phyloP scores from a whole-genome alignment of 176 grass and related monocot species.

The Zizania latifolia region DNA sequence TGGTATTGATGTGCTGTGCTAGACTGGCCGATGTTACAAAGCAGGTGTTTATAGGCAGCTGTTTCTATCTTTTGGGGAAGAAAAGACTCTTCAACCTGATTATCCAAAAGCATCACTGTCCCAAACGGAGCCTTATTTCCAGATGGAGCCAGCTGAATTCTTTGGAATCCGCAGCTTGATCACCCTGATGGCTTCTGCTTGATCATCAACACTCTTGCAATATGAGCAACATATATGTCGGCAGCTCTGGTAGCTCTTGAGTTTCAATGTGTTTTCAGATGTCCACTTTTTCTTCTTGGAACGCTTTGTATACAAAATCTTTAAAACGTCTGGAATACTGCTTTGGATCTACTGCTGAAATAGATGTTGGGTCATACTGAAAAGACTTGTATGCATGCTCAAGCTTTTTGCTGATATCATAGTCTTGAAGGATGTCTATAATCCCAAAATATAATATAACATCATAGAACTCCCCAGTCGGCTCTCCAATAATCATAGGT shows the following conservation, averaged over 20 bases:
- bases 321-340: constrained; percentile 81
- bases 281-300: constrained; percentile 62
- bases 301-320: constrained; percentile 80
- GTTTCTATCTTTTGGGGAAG: constrained; percentile 10
- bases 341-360: constrained; percentile 84
- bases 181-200: not conserved
- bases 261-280: constrained; percentile 29
- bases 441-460: constrained; percentile 80
- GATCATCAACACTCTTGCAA: constrained; percentile 32
- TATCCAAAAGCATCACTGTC: constrained; percentile 29
- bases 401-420: constrained; percentile 91
- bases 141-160: constrained; percentile 21
- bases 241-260: not conserved
- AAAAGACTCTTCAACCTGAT: constrained; percentile 32
- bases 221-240: constrained; percentile 15
- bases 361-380: constrained; percentile 78
- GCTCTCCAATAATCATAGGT: constrained; percentile 56
- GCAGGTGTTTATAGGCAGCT: constrained; percentile 30
- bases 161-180: not conserved
- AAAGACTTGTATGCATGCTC: constrained; percentile 92
- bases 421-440: constrained; percentile 95
- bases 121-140: constrained; percentile 36
- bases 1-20: constrained; percentile 26
- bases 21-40: constrained; percentile 24
- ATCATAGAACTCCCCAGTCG: constrained; percentile 69